These are phyloP conservation scores for Hysterangium stoloniferum DNA, from an alignment of 768 basidiomycete genomes.

Conservation along the genomic window DNA sequence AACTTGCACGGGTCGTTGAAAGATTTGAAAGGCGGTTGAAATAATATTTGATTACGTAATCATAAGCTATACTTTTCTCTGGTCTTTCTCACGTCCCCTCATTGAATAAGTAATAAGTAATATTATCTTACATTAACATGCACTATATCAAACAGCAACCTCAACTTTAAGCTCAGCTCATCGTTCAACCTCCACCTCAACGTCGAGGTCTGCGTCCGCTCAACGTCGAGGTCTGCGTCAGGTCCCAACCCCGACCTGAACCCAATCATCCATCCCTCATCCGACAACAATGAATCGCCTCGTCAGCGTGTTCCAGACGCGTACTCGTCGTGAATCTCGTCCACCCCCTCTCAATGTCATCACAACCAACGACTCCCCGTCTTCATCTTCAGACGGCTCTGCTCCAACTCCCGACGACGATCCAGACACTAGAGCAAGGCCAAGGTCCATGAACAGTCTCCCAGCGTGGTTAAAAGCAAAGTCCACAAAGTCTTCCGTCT, in stretches of 20 bases:
- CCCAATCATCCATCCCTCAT: too few species aligned
- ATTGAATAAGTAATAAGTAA: too few species aligned
- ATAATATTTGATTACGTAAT: too few species aligned
- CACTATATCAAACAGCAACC: too few species aligned
- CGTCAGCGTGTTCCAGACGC: not conserved
- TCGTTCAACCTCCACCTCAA: not conserved
- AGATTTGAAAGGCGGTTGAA: slow-evolving; percentile 58
- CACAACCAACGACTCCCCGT: not conserved
- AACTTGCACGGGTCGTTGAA: slow-evolving; percentile 51
- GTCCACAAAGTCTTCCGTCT: too few species aligned
- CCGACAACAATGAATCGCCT: not conserved
- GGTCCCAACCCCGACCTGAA: too few species aligned
- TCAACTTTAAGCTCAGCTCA: too few species aligned
- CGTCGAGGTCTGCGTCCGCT: not conserved
- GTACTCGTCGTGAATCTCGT: not conserved
- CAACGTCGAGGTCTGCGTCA: too few species aligned
- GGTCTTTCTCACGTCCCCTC: not conserved
- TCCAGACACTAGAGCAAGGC: not conserved
- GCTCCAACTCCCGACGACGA: slow-evolving; percentile 5
- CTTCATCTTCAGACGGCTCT: slow-evolving; percentile 6
- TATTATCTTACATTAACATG: too few species aligned
- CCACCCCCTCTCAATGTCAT: not conserved
- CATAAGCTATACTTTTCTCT: too few species aligned
- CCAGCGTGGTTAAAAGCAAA: too few species aligned
- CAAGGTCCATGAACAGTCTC: too few species aligned